A percentile compares a stretch with the other conserved stretches of the same genome.
Conservation (phyloP, 1,139 yeast species). For the Magnusiomyces clavatus region DNA sequence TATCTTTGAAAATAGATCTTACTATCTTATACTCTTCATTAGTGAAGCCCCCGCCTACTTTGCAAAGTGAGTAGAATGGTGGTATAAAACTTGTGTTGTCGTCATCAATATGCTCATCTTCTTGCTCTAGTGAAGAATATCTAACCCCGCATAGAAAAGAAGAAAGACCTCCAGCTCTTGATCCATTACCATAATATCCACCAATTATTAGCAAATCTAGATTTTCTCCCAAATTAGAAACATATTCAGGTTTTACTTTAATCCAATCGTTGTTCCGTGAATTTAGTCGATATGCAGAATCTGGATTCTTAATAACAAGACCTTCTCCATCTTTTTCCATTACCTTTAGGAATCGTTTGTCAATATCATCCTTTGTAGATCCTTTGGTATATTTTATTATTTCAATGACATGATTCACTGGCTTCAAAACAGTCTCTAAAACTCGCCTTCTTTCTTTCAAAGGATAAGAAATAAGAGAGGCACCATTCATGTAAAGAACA, state of each 20-base stretch:
- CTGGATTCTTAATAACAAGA: constrained; percentile 60
- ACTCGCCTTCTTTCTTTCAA: constrained; percentile 50
- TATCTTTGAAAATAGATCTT: constrained; percentile 47
- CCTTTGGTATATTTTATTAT: constrained; percentile 44
- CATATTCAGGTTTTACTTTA: constrained; percentile 85
- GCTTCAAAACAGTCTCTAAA: constrained; percentile 40
- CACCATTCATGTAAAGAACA: constrained; percentile 58
- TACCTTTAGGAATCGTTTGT: constrained; percentile 48
- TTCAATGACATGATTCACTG: constrained; percentile 42
- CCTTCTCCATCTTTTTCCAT: constrained; percentile 69
- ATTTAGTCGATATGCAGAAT: constrained; percentile 53
- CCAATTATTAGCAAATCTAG: constrained; percentile 78
- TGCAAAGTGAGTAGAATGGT: constrained; percentile 56
- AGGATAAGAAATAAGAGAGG: constrained; percentile 47
- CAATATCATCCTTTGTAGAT: constrained; percentile 39
- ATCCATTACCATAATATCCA: constrained; percentile 60
- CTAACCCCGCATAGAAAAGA: constrained; percentile 69
- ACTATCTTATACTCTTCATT: constrained; percentile 53
- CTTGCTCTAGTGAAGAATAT: constrained; percentile 30
- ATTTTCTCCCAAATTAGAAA: constrained; percentile 80
- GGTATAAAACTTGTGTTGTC: constrained; percentile 15
- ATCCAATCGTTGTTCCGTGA: constrained; percentile 61
- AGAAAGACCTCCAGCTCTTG: constrained; percentile 34
- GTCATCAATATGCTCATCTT: background rate
- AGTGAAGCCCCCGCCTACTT: constrained; percentile 80